Evolutionary conservation across 2,329 filamentous ascomycete genomes (phyloP).

Genomic region (Blastomyces parvus): DNA sequence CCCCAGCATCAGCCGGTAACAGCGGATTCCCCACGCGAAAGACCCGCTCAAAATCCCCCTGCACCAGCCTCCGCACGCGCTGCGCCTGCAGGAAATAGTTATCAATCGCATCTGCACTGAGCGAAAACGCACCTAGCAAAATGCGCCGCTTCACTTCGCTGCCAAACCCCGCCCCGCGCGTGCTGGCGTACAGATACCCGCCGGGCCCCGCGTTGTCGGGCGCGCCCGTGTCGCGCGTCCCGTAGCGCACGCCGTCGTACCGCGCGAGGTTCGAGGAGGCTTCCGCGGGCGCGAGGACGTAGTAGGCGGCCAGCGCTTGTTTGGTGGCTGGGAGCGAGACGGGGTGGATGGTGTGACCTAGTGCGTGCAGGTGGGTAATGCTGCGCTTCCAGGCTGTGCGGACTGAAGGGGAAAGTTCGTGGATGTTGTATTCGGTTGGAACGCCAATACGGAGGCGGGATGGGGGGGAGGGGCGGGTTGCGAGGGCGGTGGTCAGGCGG

Average conservation of each 20-base stretch:
- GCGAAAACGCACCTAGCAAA: slow-evolving; percentile 76
- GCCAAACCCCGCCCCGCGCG: slow-evolving; percentile 67
- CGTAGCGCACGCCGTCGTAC: slow-evolving; percentile 95
- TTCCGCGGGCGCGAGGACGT: slow-evolving; percentile 88
- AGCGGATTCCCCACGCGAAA: slow-evolving; percentile 65
- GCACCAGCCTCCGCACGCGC: slow-evolving; percentile 71
- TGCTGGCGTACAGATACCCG: slow-evolving; percentile 60
- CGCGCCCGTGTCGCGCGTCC: slow-evolving; percentile 44
- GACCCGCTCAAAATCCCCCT: slow-evolving; percentile 72
- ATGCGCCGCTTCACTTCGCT: slow-evolving; percentile 79
- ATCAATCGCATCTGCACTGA: slow-evolving; percentile 83
- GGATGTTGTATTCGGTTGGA: slow-evolving; percentile 74
- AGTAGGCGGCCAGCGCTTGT: slow-evolving; percentile 84
- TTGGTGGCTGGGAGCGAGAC: slow-evolving; percentile 76
- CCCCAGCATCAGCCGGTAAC: not conserved
- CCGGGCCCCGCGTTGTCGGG: slow-evolving; percentile 44
- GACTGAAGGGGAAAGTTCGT: slow-evolving; percentile 62
- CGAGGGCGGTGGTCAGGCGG: slow-evolving; percentile 28
- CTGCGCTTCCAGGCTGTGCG: slow-evolving; percentile 58
- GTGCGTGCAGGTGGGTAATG: slow-evolving; percentile 48
- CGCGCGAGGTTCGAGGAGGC: slow-evolving; percentile 93
- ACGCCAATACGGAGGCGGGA: slow-evolving; percentile 46
- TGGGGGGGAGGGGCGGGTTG: slow-evolving; percentile 2
- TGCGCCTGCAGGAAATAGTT: slow-evolving; percentile 97
- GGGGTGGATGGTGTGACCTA: slow-evolving; percentile 63